Evolutionary conservation across 2,329 filamentous ascomycete genomes (phyloP).

Genomic region (Chalaropsis ovoidea): DNA sequence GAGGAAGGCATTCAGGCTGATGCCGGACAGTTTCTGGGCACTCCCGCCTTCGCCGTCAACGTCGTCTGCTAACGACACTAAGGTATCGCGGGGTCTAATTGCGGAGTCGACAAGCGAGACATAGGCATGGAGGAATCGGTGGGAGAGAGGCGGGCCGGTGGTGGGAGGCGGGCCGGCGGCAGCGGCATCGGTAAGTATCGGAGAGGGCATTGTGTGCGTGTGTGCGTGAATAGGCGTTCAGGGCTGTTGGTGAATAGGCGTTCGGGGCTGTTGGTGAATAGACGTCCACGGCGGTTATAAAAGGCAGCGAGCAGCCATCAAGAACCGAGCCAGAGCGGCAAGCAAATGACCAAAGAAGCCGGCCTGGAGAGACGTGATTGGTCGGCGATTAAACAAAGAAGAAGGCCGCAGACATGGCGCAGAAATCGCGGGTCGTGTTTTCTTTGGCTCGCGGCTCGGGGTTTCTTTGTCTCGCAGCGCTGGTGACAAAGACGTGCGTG

Average conservation of each 20-base stretch:
- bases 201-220: not conserved
- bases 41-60: slow-evolving; percentile 19
- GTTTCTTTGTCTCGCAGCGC: not conserved
- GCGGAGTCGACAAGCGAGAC: slow-evolving; percentile 9
- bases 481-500: slow-evolving; percentile 7
- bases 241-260: not conserved
- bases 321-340: not conserved
- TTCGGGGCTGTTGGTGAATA: not conserved
- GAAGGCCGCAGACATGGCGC: not conserved
- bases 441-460: not conserved
- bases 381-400: not conserved
- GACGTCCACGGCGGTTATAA: not conserved
- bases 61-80: slow-evolving; percentile 10
- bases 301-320: not conserved
- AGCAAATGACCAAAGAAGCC: not conserved
- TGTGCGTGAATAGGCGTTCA: not conserved
- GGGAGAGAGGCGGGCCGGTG: not conserved
- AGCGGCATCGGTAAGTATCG: not conserved
- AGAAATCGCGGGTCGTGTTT: not conserved
- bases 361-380: not conserved
- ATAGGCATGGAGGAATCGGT: slow-evolving; percentile 16
- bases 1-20: slow-evolving; percentile 48
- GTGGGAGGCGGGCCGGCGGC: not conserved
- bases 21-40: slow-evolving; percentile 33
- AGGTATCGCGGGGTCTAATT: slow-evolving; percentile 16